A percentile compares a stretch with the other conserved stretches of the same genome.
These are phyloP conservation scores for Tolypocladium pustulatum DNA, from an alignment of 2,329 filamentous ascomycete species.

Conservation along the genomic window DNA sequence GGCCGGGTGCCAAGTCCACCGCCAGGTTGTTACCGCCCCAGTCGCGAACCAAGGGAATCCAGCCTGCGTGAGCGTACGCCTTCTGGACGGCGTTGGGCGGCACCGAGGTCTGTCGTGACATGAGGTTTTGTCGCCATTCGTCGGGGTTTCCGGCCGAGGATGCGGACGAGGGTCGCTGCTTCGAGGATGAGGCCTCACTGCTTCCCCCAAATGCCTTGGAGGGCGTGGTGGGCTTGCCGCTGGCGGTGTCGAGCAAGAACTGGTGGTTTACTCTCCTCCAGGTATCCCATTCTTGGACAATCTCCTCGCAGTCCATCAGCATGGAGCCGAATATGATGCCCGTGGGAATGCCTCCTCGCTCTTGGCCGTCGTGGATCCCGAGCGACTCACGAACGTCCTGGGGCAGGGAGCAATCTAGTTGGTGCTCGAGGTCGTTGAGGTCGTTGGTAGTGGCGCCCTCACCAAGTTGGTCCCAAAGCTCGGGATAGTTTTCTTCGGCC, in stretches of 20 bases:
- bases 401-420: slow-evolving; percentile 86
- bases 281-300: slow-evolving; percentile 94
- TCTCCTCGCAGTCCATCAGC: slow-evolving; percentile 96
- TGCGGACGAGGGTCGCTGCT: slow-evolving; percentile 34
- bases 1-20: slow-evolving; percentile 83
- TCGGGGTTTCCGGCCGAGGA: slow-evolving; percentile 45
- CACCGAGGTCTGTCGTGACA: slow-evolving; percentile 77
- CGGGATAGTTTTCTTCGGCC: slow-evolving; percentile 90
- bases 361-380: slow-evolving; percentile 89
- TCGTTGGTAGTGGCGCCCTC: slow-evolving; percentile 91
- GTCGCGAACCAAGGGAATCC: slow-evolving; percentile 93
- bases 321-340: slow-evolving; percentile 90
- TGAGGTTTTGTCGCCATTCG: slow-evolving; percentile 73
- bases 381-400: slow-evolving; percentile 90
- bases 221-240: slow-evolving; percentile 50
- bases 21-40: slow-evolving; percentile 99
- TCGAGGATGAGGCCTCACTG: slow-evolving; percentile 58
- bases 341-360: slow-evolving; percentile 81
- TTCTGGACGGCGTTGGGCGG: slow-evolving; percentile 81
- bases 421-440: slow-evolving; percentile 91
- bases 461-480: slow-evolving; percentile 86
- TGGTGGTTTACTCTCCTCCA: slow-evolving; percentile 92
- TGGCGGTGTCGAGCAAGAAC: slow-evolving; percentile 56
- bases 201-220: slow-evolving; percentile 62
- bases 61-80: slow-evolving; percentile 83